Percentiles rank a stretch among this genome's conserved stretches.
phyloP scores from a whole-genome alignment of 352 stramenopile species.

The Phytophthora litchii region DNA sequence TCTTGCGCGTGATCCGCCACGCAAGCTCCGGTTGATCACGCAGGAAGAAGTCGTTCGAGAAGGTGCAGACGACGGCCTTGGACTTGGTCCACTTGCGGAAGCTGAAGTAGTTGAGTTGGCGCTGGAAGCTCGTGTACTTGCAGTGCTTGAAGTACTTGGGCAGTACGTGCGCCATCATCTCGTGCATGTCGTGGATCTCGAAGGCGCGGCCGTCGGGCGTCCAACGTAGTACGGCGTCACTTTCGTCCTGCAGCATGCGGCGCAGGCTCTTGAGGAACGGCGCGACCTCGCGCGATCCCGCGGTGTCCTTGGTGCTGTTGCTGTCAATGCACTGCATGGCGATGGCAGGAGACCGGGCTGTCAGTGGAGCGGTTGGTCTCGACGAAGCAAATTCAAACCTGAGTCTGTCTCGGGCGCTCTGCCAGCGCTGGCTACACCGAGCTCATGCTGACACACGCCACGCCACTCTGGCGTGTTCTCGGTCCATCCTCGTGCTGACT shows the following conservation, averaged over 20 bases:
- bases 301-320: conserved; percentile 1
- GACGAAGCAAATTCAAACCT: conserved; percentile 43
- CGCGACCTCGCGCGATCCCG: conserved; percentile 49
- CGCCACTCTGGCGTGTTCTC: conserved; percentile 38
- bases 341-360: conserved; percentile 11
- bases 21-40: conserved; percentile 69
- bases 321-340: conserved; percentile 29
- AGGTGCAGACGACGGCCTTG: conserved; percentile 75
- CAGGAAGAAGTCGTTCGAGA: conserved; percentile 78
- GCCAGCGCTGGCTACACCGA: conserved; percentile 26
- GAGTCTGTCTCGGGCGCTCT: conserved; percentile 20
- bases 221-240: conserved; percentile 61
- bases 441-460: conserved; percentile 18
- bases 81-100: conserved; percentile 93
- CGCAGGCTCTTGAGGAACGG: conserved; percentile 73
- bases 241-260: conserved; percentile 68
- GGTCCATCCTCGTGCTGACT: conserved; percentile 28
- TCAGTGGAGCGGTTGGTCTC: conserved; percentile 22
- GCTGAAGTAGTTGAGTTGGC: conserved; percentile 95
- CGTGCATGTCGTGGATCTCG: conserved; percentile 79
- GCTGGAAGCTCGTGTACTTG: conserved; percentile 94
- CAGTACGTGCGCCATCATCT: conserved; percentile 86
- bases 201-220: conserved; percentile 66
- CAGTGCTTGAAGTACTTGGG: conserved; percentile 95
- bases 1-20: conserved; percentile 74